Evolutionary conservation across 768 basidiomycete species (phyloP).

Genomic region (Suillus lakei): DNA sequence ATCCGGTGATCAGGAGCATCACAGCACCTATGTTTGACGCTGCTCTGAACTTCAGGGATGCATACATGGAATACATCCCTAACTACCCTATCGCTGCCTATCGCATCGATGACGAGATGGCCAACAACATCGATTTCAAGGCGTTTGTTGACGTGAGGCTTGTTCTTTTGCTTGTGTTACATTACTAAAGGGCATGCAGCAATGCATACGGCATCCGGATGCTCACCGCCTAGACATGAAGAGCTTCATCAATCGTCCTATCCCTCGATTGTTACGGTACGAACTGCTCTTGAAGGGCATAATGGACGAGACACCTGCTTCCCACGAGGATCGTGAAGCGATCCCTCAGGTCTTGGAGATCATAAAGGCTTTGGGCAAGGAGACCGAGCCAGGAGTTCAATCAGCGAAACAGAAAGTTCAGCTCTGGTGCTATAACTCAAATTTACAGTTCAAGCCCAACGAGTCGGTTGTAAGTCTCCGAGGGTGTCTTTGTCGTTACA

Average conservation of each 20-base stretch:
- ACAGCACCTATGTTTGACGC: conserved; percentile 88
- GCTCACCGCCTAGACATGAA: conserved; percentile 90
- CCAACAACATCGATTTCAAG: conserved; percentile 79
- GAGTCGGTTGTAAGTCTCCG: conserved; percentile 59
- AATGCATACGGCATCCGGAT: conserved; percentile 67
- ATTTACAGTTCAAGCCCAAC: conserved; percentile 79
- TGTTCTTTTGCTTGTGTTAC: background rate
- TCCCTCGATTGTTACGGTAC: conserved; percentile 88
- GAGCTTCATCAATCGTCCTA: conserved; percentile 90
- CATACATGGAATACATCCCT: conserved; percentile 93
- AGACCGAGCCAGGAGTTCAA: conserved; percentile 84
- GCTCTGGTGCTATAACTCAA: conserved; percentile 83
- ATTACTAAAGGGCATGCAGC: conserved; percentile 30
- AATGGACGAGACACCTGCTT: conserved; percentile 70
- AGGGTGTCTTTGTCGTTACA: background rate
- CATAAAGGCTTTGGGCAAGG: conserved; percentile 85
- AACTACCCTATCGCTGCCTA: conserved; percentile 92
- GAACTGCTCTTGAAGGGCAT: conserved; percentile 84
- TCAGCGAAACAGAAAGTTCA: conserved; percentile 90
- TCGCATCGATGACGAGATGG: conserved; percentile 87
- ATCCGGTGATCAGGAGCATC: conserved; percentile 76
- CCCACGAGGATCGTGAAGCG: conserved; percentile 79
- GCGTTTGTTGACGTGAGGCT: conserved; percentile 74
- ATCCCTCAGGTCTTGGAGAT: conserved; percentile 89
- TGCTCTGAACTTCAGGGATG: conserved; percentile 89